Evolutionary conservation across 805 yeast genomes (phyloP), one percentile per base, ranked within the genome.

Genomic region (Vanderwaltozyma yarrowii): DNA sequence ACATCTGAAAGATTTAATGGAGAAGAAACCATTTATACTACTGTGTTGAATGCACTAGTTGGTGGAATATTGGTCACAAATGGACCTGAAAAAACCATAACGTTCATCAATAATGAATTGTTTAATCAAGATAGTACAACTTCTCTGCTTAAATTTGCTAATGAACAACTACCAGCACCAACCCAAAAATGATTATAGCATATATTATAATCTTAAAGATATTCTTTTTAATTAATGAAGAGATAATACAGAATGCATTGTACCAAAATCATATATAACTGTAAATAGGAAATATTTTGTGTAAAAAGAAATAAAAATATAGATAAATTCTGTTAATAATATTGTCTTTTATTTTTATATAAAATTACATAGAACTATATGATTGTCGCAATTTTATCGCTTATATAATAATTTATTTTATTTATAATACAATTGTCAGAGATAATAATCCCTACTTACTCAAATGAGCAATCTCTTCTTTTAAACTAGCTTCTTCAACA

Each of bases 401-500:
- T n/a, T n/a, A 7, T 21, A 7, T 21, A 21, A 21, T 21, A 21
- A 7, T 21, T 21, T 7, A 21, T 21, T 21, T 7, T 21, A 7
- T 21, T 21, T 21, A 21, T 21, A 21, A 21, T 21, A 21, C 23
- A 21, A 21, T 9, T 21, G 9, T 21, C 6, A 7, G 6, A 21
- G 23, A 7, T 9, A 21, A 21, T 21, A 7, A 21, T 21, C 9
- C n/a, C 9, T 21, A 21, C 23, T 21, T 21, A 9, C 23, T 31
- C 16, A 31, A 31, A 20, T 31, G 18, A 13, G 15, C 33, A n/a
- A 31, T 31, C 17, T 31, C 33, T 47, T 81, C 88, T 52, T 80
- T 80, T 51, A 88, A 66, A 53, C 88, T 81, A 18, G 95, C 95
- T 56, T 88, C 96, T 58, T 89, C 96, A 5, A 89, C 96, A 1